Percentiles rank a stretch among this genome's conserved stretches.
These are phyloP conservation scores for Tilletia setariae DNA, from an alignment of 1,284 basidiomycete species.

Conservation along the genomic window DNA sequence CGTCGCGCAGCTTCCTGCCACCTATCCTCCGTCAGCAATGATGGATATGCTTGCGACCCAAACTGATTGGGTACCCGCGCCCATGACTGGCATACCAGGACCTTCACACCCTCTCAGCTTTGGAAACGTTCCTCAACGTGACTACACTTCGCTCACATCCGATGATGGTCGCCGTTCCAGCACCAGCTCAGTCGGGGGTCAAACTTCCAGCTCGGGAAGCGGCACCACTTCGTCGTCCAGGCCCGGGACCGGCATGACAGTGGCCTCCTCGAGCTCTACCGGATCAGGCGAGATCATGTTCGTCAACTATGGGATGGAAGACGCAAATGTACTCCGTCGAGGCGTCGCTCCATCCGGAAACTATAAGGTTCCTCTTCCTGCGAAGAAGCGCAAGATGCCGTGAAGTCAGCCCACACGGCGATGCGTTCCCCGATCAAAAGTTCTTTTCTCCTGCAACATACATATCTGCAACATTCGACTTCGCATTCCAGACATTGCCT, in stretches of 20 bases:
- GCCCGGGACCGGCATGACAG: neutral
- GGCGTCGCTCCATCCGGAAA: conserved; percentile 3
- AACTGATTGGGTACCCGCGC: no score
- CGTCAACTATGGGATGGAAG: conserved; percentile 12
- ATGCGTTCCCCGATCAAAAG: neutral
- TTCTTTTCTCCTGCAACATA: neutral
- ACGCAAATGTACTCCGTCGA: conserved; percentile 5
- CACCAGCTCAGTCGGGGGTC: neutral
- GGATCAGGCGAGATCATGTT: conserved; percentile 1
- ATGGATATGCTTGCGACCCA: no score
- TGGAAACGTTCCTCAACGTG: no score
- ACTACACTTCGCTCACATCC: no score
- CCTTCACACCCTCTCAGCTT: no score
- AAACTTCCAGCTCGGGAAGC: neutral
- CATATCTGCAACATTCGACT: neutral
- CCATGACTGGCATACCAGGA: no score
- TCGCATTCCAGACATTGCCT: neutral
- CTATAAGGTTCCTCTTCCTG: conserved; percentile 9
- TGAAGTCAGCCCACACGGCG: neutral
- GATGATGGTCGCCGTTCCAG: neutral
- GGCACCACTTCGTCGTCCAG: neutral
- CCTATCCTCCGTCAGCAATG: no score
- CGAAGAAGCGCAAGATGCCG: conserved; percentile 6
- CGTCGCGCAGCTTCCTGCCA: neutral
- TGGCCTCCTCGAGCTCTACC: neutral